Base-by-base conservation (phyloP, 805 yeast species). In the Pachysolen tannophilus region DNA sequence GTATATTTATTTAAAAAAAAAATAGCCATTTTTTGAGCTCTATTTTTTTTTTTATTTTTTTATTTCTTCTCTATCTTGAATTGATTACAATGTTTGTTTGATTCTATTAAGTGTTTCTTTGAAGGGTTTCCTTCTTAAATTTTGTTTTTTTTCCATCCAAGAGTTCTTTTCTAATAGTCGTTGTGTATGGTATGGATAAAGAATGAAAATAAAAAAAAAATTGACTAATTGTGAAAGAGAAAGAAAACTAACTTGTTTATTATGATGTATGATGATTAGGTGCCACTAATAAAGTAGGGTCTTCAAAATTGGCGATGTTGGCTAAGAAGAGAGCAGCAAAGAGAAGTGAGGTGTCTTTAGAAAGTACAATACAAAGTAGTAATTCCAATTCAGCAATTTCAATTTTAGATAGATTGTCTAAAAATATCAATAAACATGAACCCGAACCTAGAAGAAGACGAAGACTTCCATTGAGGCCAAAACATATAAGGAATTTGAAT, bases 291-390 rank as follows among this genome's bases (percentile, higher is more conserved):
- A n/a, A n/a, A n/a, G n/a, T n/a, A n/a, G n/a, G n/a, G n/a, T 33
- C 40, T 15, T 66, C 76, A 4, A 70, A 69, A 43, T 49, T 72
- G 32, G 67, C 72, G 26, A 60, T 60, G 21, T 53, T 73, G 45
- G 76, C 76, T n/a, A 63, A 61, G 43, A 56, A 61, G 28, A 57
- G 67, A 38, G 26, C 26, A 23, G 26, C 26, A 23, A 23, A 23
- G 8, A 23, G 26, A 23, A 23, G 13, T 14, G 26, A 14, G 4
- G 10, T 23, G 8, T 23, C 26, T 33, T 14, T 34, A 29, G 20
- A 24, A 25, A 20, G 27, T 4, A 20, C 27, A 26, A 16, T 26
- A 16, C 33, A 4, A 33, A 14, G 15, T 31, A 13, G 30, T 23
- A 15, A 26, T n/a, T 25, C 13, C 37, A 4, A 13, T 34, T n/a